These are phyloP conservation scores for Lentinula boryana DNA, from an alignment of 768 basidiomycete species.

Conservation along the genomic window DNA sequence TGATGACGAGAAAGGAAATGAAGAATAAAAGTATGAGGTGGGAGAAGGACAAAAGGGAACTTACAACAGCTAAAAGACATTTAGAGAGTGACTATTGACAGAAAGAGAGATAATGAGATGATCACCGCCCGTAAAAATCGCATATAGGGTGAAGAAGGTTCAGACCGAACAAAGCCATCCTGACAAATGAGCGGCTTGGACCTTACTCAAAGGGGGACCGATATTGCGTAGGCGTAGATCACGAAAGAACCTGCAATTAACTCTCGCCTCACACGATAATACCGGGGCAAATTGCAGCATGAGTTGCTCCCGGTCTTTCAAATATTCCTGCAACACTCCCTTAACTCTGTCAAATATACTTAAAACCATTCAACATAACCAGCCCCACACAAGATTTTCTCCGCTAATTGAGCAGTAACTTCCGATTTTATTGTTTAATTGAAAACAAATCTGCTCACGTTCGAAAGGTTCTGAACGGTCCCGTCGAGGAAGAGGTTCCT, in stretches of 20 bases:
- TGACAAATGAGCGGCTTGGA: neutral
- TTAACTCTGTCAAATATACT: too few species aligned
- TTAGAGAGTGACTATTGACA: neutral
- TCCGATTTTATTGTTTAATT: too few species aligned
- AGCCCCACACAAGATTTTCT: too few species aligned
- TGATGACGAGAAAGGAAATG: neutral
- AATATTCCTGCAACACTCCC: neutral
- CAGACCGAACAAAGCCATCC: neutral
- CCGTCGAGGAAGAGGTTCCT: neutral
- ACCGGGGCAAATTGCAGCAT: neutral
- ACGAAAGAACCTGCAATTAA: neutral
- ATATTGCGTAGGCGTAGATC: neutral
- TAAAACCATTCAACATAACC: too few species aligned
- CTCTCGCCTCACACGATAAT: neutral
- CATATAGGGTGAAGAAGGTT: neutral
- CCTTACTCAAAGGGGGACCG: neutral
- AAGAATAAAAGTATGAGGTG: slow-evolving; percentile 15
- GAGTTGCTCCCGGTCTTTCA: neutral
- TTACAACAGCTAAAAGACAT: slow-evolving; percentile 4
- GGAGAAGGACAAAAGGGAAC: slow-evolving; percentile 14
- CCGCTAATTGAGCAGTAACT: too few species aligned
- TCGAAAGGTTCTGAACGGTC: neutral
- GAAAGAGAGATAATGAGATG: neutral
- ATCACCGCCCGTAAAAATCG: slow-evolving; percentile 4
- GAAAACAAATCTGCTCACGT: too few species aligned